Base-by-base conservation (phyloP, 2,329 filamentous ascomycete genomes). In the Fusarium sp. region DNA sequence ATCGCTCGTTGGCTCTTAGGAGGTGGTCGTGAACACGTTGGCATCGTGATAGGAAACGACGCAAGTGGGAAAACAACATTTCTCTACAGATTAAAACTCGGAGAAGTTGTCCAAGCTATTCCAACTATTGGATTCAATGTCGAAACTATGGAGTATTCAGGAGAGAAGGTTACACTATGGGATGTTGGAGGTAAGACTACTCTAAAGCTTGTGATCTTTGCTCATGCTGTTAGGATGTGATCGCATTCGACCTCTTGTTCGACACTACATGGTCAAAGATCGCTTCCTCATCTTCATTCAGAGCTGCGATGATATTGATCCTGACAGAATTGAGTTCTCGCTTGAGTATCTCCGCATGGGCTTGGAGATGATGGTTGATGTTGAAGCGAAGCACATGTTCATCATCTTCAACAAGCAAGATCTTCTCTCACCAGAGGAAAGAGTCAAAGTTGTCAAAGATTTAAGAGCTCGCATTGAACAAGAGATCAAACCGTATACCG, bases 81-180 rank as follows among this genome's bases (percentile, higher is more conserved):
- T 52, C 83, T 94, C 39, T 94, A 94, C 81, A 88, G 90, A 77
- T 80, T 97, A 82, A 97, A 97, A 88, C 89, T 97, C 76, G 92
- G 93, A 81, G 91, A 97, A 86, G 92, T 93, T 78, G 93, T 97
- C 77, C 96, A 93, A 76, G 97, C 94, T 68, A 97, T 98, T 77
- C 94, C 94, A 67, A 98, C 94, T 73, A 96, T 97, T 78, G 94
- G 91, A 63, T 97, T 98, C 85, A 98, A 98, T 78, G 93, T 98
- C 68, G 94, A 98, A 83, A 92, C 90, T 4, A 90, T 94, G 1
- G 66, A 72, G 3, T 61, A 69, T 41, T 33, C 64, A 0, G 67
- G 71, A 8, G 63, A 61, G 9, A 72, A 68, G 13, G 58, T 77
- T 3, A 71, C 69, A 0, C 46, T 78, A 3, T 78, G 76, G 76